phyloP scores from a whole-genome alignment of 257 asterid genomes.

The Primulina tabacum region DNA sequence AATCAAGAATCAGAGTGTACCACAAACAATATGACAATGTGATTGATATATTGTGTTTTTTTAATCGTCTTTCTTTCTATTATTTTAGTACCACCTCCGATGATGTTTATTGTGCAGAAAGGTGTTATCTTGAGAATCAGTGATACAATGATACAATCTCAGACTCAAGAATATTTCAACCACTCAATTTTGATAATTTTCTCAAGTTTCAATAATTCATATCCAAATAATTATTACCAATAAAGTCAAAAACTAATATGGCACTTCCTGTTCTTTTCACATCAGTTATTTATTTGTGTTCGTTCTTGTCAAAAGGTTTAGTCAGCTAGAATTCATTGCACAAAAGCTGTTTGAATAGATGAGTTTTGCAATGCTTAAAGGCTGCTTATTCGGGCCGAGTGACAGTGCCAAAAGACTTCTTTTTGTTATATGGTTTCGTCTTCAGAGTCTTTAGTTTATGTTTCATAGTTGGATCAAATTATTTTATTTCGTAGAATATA shows the following conservation, averaged over 20 bases:
- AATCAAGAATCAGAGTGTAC: neutral
- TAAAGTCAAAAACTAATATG: neutral
- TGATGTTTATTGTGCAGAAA: neutral
- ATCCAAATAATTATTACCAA: neutral
- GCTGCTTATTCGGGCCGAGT: neutral
- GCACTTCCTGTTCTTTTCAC: neutral
- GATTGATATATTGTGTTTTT: neutral
- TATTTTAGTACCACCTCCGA: neutral
- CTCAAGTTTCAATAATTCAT: too few relatives aligned
- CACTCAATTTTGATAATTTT: neutral
- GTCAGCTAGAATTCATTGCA: neutral
- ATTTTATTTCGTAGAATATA: neutral
- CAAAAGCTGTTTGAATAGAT: neutral
- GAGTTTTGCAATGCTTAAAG: neutral
- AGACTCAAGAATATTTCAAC: neutral
- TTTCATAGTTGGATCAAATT: neutral
- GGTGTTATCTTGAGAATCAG: neutral
- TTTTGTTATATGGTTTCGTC: neutral
- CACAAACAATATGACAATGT: neutral
- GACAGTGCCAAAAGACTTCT: neutral
- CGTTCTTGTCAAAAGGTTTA: neutral
- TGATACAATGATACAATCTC: neutral
- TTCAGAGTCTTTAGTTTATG: neutral
- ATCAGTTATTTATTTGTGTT: neutral
- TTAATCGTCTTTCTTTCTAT: neutral